Base-by-base conservation (phyloP, 2,329 filamentous ascomycete species). In the Coniella lustricola region DNA sequence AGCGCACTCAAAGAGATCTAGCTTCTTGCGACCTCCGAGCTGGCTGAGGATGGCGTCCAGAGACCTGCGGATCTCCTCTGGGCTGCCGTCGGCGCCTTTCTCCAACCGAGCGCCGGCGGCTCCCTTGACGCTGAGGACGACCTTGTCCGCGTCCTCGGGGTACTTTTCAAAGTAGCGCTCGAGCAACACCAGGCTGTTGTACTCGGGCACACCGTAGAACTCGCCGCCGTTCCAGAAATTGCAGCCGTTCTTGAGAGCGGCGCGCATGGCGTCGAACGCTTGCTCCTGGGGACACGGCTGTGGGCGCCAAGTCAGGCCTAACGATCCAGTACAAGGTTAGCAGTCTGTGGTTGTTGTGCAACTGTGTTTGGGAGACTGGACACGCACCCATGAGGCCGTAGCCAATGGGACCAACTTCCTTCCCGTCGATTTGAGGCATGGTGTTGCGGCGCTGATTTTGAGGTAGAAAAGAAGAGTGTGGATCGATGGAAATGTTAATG, bases 121-220 rank as follows among this genome's bases (percentile, higher is more conserved):
- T 22, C 81, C 81, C 65, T 86, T 86, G 59, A 86, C 73, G 56
- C 72, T 74, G 40, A 86, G 64, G 10, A 82, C 70, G n/a, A 85
- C 70, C 58, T 80, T 79, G 43, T 74, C 67, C 7, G 81, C 79
- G 54, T 85, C 77, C 53, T 82, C 76, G 1, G 83, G 82, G 59
- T 85, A 76, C 51, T 74, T 72, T 29, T 70, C 70, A 59, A 86
- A 84, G 65, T 85, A 86, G 21, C 71, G 68, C 52, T 77, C 73
- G 25, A 86, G 64, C 8, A 86, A 65, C 18, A 76, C 74, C 53
- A 82, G 62, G 3, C 72, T 67, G 65, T 84, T 82, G 57, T 71
- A 71, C 17, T 77, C 68, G 1, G 74, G 72, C 0, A 70, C 67
- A 34, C 82, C 82, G 64, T 87, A 87, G 59, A 85, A 75, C 59